These are phyloP conservation scores for Schizopora paradoxa DNA, from an alignment of 1,284 basidiomycete genomes.

Conservation along the genomic window DNA sequence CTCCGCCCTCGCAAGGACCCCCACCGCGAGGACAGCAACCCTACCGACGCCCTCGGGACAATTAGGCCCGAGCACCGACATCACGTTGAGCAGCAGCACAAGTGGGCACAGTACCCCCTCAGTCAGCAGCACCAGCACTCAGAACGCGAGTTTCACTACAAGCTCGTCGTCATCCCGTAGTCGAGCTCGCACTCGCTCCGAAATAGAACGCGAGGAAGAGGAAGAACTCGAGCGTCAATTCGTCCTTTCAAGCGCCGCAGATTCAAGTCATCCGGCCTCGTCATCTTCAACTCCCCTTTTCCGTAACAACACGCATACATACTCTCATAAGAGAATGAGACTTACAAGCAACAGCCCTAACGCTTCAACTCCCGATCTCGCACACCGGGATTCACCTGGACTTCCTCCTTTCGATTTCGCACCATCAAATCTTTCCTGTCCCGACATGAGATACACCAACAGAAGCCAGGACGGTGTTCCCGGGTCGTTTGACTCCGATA, in stretches of 20 bases:
- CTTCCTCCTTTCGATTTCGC: conserved; percentile 25
- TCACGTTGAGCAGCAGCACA: not conserved
- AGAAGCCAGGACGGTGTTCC: conserved; percentile 40
- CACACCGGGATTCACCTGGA: not conserved
- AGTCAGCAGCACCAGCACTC: not conserved
- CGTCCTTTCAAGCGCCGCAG: not conserved
- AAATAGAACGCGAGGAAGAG: conserved; percentile 12
- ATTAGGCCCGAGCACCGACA: not conserved
- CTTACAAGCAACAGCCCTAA: conserved; percentile 36
- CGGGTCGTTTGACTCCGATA: conserved; percentile 39
- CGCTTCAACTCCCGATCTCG: conserved; percentile 22
- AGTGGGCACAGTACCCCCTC: not conserved
- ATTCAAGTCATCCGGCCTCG: not conserved
- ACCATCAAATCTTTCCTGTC: conserved; percentile 24
- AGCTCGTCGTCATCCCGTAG: conserved; percentile 8
- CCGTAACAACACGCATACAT: not conserved
- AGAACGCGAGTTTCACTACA: not conserved
- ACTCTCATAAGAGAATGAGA: conserved; percentile 65
- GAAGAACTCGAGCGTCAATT: not conserved
- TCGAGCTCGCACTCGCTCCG: conserved; percentile 11
- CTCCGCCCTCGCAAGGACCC: not conserved
- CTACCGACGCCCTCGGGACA: not conserved
- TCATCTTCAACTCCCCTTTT: not conserved
- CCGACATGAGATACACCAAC: conserved; percentile 54
- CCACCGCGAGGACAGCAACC: not conserved